Percentiles rank a stretch among this genome's conserved stretches.
phyloP scores from a whole-genome alignment of 192 early-diverging fungal genomes.

The Powellomyces hirtus region DNA sequence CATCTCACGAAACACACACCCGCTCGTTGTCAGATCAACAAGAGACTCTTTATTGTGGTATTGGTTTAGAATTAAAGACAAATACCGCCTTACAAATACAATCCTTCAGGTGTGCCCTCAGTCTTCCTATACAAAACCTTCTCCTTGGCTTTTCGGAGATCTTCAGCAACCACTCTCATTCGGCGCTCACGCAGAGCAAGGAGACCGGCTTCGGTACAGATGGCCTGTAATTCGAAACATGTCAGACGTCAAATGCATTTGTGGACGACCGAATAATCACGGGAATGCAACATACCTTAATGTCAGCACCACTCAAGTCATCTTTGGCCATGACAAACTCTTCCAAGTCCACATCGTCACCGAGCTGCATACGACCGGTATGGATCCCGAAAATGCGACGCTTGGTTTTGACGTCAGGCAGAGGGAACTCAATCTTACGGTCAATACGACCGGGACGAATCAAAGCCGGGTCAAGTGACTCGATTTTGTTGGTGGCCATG shows the following conservation, averaged over 20 bases:
- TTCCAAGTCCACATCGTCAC: constrained; percentile 95
- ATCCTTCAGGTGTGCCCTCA: constrained; percentile 97
- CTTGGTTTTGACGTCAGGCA: constrained; percentile 95
- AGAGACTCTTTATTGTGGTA: too few species aligned
- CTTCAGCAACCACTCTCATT: constrained; percentile 98
- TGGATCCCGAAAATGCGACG: constrained; percentile 96
- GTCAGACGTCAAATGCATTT: too few species aligned
- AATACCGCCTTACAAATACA: constrained; percentile 26
- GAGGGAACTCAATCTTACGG: constrained; percentile 98
- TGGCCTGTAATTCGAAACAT: constrained; percentile 61
- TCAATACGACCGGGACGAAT: constrained; percentile 98
- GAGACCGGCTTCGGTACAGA: constrained; percentile 99
- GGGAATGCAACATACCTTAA: constrained; percentile 61
- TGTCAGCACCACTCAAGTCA: constrained; percentile 97
- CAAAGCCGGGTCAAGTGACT: constrained; percentile 94
- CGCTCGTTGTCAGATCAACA: too few species aligned
- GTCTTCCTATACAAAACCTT: constrained; percentile 98
- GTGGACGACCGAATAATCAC: too few species aligned
- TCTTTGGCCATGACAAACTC: constrained; percentile 99
- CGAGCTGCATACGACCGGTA: constrained; percentile 90
- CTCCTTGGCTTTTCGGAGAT: constrained; percentile 96
- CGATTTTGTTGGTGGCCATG: constrained; percentile 98
- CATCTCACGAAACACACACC: too few species aligned
- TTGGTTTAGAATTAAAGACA: too few species aligned
- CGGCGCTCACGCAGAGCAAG: constrained; percentile 95